phyloP scores from a whole-genome alignment of 768 basidiomycete genomes.

The Mycena chlorophos region DNA sequence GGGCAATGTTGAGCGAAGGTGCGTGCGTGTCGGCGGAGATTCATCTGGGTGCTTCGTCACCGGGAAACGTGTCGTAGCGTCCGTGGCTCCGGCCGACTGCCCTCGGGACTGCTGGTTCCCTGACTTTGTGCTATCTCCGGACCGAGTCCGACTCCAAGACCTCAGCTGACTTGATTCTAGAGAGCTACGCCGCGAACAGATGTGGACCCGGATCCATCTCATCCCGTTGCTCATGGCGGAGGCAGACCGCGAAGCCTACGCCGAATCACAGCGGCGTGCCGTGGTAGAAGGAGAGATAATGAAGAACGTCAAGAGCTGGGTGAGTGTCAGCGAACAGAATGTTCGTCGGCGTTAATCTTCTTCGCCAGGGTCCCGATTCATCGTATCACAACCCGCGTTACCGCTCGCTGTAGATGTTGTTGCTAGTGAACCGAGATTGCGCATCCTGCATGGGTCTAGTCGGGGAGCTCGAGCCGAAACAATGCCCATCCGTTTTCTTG shows the following conservation, averaged over 20 bases:
- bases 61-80: conserved; percentile 30
- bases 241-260: conserved; percentile 86
- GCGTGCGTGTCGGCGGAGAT: conserved; percentile 38
- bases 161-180: conserved; percentile 56
- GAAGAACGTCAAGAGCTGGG: conserved; percentile 93
- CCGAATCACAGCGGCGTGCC: conserved; percentile 74
- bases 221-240: conserved; percentile 92
- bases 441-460: background rate
- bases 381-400: conserved; percentile 83
- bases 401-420: conserved; percentile 33
- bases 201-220: conserved; percentile 94
- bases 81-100: conserved; percentile 21
- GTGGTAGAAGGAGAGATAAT: conserved; percentile 87
- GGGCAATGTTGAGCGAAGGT: conserved; percentile 94
- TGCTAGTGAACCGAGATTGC: background rate
- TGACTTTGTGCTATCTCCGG: conserved; percentile 34
- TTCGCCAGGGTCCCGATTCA: conserved; percentile 73
- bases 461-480: background rate
- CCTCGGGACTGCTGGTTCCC: conserved; percentile 44
- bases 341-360: conserved; percentile 22
- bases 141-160: conserved; percentile 41
- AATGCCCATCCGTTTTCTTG: background rate
- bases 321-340: conserved; percentile 45
- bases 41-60: conserved; percentile 22
- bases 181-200: conserved; percentile 89